phyloP scores from a whole-genome alignment of 768 basidiomycete genomes.

The Rhodotorula taiwanensis region DNA sequence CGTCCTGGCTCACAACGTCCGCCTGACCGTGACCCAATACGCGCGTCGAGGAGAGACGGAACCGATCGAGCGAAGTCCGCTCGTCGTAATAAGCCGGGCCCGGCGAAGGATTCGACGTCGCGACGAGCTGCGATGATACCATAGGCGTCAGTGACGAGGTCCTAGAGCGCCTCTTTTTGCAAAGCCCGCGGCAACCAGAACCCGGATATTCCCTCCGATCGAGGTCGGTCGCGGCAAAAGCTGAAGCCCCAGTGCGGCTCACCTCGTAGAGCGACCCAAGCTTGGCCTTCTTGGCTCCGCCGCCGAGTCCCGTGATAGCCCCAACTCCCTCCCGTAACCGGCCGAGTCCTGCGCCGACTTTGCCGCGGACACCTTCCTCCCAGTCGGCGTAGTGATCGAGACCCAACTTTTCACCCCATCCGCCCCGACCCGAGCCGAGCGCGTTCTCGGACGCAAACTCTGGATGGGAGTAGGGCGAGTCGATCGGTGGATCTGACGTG shows the following conservation, averaged over 20 bases:
- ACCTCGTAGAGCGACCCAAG: constrained; percentile 34
- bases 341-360: constrained; percentile 16
- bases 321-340: constrained; percentile 21
- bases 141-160: too few relatives aligned
- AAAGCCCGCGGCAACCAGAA: too few relatives aligned
- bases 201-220: too few relatives aligned
- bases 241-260: neutral
- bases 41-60: constrained; percentile 36
- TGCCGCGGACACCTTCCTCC: constrained; percentile 26
- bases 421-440: neutral
- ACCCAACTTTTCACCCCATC: constrained; percentile 28
- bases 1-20: constrained; percentile 4
- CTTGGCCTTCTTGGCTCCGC: constrained; percentile 2
- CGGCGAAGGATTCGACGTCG: constrained; percentile 28
- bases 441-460: neutral
- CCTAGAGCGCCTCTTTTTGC: too few relatives aligned
- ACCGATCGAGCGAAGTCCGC: constrained; percentile 35
- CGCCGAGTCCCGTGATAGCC: constrained; percentile 19
- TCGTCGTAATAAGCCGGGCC: constrained; percentile 34
- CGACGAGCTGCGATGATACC: constrained; percentile 19
- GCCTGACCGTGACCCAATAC: constrained; percentile 29
- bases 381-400: constrained; percentile 35
- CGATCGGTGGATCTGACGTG: neutral
- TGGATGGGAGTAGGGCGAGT: constrained; percentile 14
- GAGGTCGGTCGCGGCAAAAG: too few relatives aligned